Conservation (phyloP, 352 stramenopile genomes). For the Pseudoperonospora humuli region DNA sequence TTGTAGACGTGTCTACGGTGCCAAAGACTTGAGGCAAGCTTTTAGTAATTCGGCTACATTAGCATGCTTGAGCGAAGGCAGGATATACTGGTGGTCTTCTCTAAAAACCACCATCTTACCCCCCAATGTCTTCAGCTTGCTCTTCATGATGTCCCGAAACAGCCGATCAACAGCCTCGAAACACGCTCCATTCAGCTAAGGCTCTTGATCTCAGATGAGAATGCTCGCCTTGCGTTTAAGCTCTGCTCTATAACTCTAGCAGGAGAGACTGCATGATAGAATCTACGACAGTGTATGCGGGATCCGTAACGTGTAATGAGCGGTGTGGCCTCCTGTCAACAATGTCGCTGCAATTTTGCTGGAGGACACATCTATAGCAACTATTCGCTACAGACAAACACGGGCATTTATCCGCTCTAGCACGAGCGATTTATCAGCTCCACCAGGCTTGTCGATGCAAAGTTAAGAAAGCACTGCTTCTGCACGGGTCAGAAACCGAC, state of each 20-base stretch:
- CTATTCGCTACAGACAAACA: conserved; percentile 6
- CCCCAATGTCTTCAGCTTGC: conserved; percentile 20
- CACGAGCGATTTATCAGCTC: conserved; percentile 28
- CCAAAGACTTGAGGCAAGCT: conserved; percentile 5
- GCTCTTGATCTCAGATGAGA: conserved; percentile 8
- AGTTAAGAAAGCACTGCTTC: too few species aligned
- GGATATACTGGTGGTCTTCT: conserved; percentile 19
- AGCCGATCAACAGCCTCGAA: too few species aligned
- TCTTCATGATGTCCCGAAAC: too few species aligned
- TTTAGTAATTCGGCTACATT: conserved; percentile 6
- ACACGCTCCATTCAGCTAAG: conserved; percentile 7
- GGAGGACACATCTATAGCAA: conserved; percentile 10
- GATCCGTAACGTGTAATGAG: conserved; percentile 29
- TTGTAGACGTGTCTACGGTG: not conserved
- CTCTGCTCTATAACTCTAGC: conserved; percentile 3
- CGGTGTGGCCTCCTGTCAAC: conserved; percentile 21
- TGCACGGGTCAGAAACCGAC: too few species aligned
- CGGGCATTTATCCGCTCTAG: conserved; percentile 16
- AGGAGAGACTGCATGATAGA: conserved; percentile 12
- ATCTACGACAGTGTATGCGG: conserved; percentile 8
- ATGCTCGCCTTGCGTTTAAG: conserved; percentile 3
- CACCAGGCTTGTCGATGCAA: too few species aligned
- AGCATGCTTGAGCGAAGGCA: conserved; percentile 10
- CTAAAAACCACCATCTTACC: conserved; percentile 18
- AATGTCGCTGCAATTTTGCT: conserved; percentile 22